These are phyloP conservation scores for Suhomyces ambrosiae DNA, from an alignment of 1,139 yeast genomes.

Conservation along the genomic window DNA sequence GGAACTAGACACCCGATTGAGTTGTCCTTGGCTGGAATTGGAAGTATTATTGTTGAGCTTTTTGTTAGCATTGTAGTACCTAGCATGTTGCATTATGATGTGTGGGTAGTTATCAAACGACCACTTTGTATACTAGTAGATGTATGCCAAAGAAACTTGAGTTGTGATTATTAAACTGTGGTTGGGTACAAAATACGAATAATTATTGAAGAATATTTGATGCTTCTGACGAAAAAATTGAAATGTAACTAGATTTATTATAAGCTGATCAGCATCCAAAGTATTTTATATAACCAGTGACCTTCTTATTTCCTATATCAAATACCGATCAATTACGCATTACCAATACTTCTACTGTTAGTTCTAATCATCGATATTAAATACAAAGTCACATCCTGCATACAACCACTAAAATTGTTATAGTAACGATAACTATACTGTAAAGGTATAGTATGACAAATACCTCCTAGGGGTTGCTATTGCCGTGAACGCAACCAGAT, in stretches of 20 bases:
- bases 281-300: too few species aligned
- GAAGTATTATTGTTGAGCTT: constrained; percentile 3
- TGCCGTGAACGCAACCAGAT: not conserved
- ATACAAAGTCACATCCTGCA: not conserved
- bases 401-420: not conserved
- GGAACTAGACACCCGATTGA: not conserved
- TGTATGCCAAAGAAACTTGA: too few species aligned
- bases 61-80: constrained; percentile 22
- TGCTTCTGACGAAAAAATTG: too few species aligned
- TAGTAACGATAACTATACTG: not conserved
- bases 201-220: too few species aligned
- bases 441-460: not conserved
- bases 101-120: too few species aligned
- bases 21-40: constrained; percentile 2
- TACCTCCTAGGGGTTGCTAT: not conserved
- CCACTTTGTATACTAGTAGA: too few species aligned
- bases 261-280: too few species aligned
- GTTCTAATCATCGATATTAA: not conserved
- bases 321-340: not conserved
- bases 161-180: too few species aligned
- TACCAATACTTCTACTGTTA: too few species aligned
- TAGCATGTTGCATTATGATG: constrained; percentile 32
- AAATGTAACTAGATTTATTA: too few species aligned
- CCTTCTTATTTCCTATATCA: not conserved
- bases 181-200: too few species aligned